These are phyloP conservation scores for Allium fistulosum DNA, from an alignment of 106 monocot species.

Conservation along the genomic window DNA sequence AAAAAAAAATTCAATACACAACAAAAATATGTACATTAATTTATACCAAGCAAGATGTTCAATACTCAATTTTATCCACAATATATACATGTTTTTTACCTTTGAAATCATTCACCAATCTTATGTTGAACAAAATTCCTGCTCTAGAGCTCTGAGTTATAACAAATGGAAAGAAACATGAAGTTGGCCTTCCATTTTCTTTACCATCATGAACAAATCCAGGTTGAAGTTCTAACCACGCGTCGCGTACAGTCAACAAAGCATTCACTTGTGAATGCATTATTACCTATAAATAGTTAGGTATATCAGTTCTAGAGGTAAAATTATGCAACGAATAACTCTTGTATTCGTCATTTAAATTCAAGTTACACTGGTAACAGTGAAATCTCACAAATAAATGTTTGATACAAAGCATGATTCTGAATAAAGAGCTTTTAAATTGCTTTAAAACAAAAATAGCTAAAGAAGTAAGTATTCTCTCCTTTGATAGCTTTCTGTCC, in stretches of 20 bases:
- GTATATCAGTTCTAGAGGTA: neutral
- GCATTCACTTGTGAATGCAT: conserved; percentile 93
- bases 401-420: neutral
- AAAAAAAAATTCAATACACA: neutral
- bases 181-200: conserved; percentile 67
- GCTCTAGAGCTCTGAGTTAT: conserved; percentile 81
- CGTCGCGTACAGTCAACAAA: conserved; percentile 58
- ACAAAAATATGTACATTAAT: neutral
- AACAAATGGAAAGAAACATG: conserved; percentile 68
- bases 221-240: conserved; percentile 80
- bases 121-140: conserved; percentile 67
- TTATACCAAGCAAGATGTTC: neutral
- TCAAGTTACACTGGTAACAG: too few species aligned
- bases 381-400: too few species aligned
- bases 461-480: too few species aligned
- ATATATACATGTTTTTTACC: conserved; percentile 14
- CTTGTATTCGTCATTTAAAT: too few species aligned
- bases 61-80: too few species aligned
- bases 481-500: too few species aligned
- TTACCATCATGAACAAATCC: conserved; percentile 67
- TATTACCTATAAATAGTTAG: conserved; percentile 48
- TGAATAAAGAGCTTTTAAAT: neutral
- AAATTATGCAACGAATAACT: neutral
- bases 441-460: too few species aligned
- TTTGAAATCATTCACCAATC: conserved; percentile 11